Evolutionary conservation across 2,329 filamentous ascomycete species (phyloP), one percentile per base, ranked within the genome.

Genomic region (Geosmithia putterillii): DNA sequence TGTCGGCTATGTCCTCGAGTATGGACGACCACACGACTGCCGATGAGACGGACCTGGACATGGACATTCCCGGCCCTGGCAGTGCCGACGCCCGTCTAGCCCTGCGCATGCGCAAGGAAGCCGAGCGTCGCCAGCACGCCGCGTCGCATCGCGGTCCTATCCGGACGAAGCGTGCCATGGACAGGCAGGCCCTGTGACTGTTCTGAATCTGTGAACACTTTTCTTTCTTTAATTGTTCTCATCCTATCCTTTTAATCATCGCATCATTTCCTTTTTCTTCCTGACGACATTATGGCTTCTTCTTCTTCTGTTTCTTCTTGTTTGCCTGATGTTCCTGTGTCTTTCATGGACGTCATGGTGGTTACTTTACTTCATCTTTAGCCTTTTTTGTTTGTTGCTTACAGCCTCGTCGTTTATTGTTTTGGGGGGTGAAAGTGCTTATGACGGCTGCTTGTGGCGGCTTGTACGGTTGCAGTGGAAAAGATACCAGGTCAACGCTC

Each of bases 11-110:
- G 17, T 14, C 20, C 9, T 38, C 36, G 4, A n/a, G 20, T 23
- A 8, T 40, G 12, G 42, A 42, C 18, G 44, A 45, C 40, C 34
- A 7, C 6, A 32, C 40, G 2, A 36, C 12, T 17, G 44, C 42
- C 10, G 40, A 42, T 18, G 44, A 38, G 15, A 32, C 43, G 28
- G 44, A 45, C 21, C 21, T 37, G n/a, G 34, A 43, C n/a, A n/a
- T 46, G 17, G 38, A 43, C 21, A 14, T 3, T 12, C 28, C 10
- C 28, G 6, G 5, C 28, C 10, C 10, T 3, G 28, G 6, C 10
- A 32, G 28, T 14, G 28, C 15, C 10, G 28, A 32, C 15, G 40
- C 25, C 15, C 39, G 42, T 18, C 36, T 46, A 10, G 41, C 44
- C 19, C 20, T 41, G 9, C 43, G 38, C 18, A 28, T 44, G 18